Conservation (phyloP, 805 yeast genomes). For the Maudiozyma barnettii region DNA sequence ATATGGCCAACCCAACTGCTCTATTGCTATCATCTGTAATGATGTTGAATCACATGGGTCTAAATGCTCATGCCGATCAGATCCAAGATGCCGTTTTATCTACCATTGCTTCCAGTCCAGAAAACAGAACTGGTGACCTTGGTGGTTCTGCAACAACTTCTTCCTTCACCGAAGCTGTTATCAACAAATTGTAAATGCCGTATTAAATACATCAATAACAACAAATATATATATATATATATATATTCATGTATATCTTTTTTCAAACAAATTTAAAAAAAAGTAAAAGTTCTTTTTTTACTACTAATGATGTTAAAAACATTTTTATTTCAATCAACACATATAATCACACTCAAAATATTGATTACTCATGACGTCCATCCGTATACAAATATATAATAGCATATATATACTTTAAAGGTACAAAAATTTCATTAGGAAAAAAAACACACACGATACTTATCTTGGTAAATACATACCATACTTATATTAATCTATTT, state of each 20-base stretch:
- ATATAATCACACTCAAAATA: no score
- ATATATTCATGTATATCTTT: background rate
- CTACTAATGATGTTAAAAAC: no score
- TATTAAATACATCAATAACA: background rate
- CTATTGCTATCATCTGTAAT: conserved; percentile 88
- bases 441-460: no score
- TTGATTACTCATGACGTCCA: background rate
- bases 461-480: conserved; percentile 38
- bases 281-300: no score
- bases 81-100: conserved; percentile 78
- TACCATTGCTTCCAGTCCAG: conserved; percentile 92
- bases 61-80: conserved; percentile 68
- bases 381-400: no score
- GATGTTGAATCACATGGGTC: conserved; percentile 99
- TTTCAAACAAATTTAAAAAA: no score
- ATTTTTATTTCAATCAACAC: no score
- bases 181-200: conserved; percentile 35
- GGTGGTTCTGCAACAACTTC: conserved; percentile 84
- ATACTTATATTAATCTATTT: conserved; percentile 61
- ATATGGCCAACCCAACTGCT: conserved; percentile 98
- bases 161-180: conserved; percentile 88
- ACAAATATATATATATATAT: background rate
- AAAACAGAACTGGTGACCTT: conserved; percentile 87
- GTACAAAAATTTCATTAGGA: no score
- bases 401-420: no score